Evolutionary conservation across 495 filamentous ascomycete genomes (phyloP).

Genomic region (Penicillium chermesinum): DNA sequence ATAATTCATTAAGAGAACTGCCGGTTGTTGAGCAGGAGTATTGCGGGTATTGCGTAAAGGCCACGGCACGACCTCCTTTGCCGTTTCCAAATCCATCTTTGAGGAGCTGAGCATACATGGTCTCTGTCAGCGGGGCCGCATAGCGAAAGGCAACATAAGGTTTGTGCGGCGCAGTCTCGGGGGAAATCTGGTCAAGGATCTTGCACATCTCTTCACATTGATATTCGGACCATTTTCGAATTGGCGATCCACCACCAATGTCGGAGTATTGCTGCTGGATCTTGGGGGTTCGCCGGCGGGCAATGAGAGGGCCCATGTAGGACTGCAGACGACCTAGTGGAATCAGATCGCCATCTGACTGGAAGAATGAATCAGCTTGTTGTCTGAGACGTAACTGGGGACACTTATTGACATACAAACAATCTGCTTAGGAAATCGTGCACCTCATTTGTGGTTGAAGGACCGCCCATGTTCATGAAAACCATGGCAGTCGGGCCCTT

Average conservation of each 20-base stretch:
- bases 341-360: conserved; percentile 93
- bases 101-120: conserved; percentile 76
- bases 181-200: conserved; percentile 80
- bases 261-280: conserved; percentile 92
- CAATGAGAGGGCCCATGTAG: conserved; percentile 85
- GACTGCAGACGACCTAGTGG: conserved; percentile 89
- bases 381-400: not conserved
- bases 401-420: conserved; percentile 57
- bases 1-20: conserved; percentile 91
- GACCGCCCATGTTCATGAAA: conserved; percentile 98
- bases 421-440: conserved; percentile 86
- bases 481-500: conserved; percentile 89
- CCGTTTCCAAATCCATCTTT: conserved; percentile 86
- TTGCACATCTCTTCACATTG: conserved; percentile 95
- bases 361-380: not conserved
- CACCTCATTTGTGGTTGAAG: conserved; percentile 82
- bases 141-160: conserved; percentile 99
- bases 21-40: conserved; percentile 99
- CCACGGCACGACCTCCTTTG: conserved; percentile 83
- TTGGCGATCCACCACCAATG: conserved; percentile 95
- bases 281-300: conserved; percentile 82
- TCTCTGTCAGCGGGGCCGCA: conserved; percentile 87
- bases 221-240: conserved; percentile 95
- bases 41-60: conserved; percentile 98
- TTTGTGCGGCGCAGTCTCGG: conserved; percentile 92